Evolutionary conservation across 306 rosid species (phyloP), one percentile per base, ranked within the genome.

Genomic region (Quercus parvula): DNA sequence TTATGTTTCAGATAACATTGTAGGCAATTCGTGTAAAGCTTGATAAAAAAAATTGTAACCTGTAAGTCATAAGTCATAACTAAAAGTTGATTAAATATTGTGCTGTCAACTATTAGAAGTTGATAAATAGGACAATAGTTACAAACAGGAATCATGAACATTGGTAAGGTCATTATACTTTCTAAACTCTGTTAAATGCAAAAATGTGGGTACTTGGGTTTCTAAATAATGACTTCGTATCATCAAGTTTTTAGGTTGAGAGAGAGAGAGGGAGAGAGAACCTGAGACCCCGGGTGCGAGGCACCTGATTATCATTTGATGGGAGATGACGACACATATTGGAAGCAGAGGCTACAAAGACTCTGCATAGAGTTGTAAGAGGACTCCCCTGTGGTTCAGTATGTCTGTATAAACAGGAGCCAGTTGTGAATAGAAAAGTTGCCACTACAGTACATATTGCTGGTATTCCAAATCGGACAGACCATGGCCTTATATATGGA

Each of bases 371-470:
- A 28, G 85, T 75, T 2, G 81, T 78, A 13, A 81, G 41, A 63
- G 81, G 78, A 33, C 84, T 82, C 41, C 77, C 86, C 12, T 8
- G 0, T 0, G 46, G 46, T 22, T 0, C 7, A 44, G 3, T 24
- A 19, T 13, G 13, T 1, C 0, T 44, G 27, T 79, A 76, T 3
- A 77, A 63, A 41, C 55, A 1, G 46, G 56, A 31, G 24, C 86
- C 82, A 61, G 75, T 85, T 52, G 79, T 58, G 77, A 79, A 79
- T 12, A 82, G 12, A 59, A 76, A n/a, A 3, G 82, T 76, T 44
- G 86, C 77, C 10, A 76, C 46, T 15, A 73, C 79, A 8, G 67
- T 58, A 54, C 18, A 31, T 15, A 82, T 76, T 0, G 84, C 75
- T 1, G 84, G 73, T 54, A 82, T 64, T 1, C 84, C 88, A 28